Conservation (phyloP, 2,329 filamentous ascomycete genomes). For the Aspergillus sp. region DNA sequence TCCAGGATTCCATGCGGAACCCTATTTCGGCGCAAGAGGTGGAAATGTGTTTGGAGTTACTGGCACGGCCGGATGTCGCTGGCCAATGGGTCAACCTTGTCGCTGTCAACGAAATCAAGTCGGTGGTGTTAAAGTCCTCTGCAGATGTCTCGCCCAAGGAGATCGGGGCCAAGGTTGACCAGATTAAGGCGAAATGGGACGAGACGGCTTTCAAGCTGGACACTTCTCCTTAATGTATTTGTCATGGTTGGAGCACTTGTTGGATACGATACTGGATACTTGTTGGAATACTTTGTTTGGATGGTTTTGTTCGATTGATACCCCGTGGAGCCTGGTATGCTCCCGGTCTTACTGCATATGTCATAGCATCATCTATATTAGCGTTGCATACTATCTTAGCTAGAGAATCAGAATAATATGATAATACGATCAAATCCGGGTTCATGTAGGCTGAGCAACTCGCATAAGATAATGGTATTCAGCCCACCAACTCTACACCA, state of each 20-base stretch:
- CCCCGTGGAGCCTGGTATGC: conserved; percentile 18
- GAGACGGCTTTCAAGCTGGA: too few species aligned
- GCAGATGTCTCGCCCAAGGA: conserved; percentile 31
- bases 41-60: conserved; percentile 42
- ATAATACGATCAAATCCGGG: not conserved
- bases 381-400: conserved; percentile 6
- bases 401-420: not conserved
- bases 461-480: too few species aligned
- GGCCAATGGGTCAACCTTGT: conserved; percentile 47
- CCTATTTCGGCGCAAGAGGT: conserved; percentile 48
- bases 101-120: conserved; percentile 40
- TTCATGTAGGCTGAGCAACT: too few species aligned
- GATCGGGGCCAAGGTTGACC: conserved; percentile 26
- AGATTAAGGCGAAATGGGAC: conserved; percentile 11
- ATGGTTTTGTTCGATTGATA: conserved; percentile 10
- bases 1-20: conserved; percentile 60
- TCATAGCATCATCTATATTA: conserved; percentile 22
- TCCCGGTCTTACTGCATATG: conserved; percentile 20
- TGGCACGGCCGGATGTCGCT: conserved; percentile 44
- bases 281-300: not conserved
- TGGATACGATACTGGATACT: not conserved
- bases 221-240: conserved; percentile 3
- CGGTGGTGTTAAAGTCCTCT: conserved; percentile 43
- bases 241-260: conserved; percentile 1
- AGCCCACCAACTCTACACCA: too few species aligned